These are phyloP conservation scores for Penicillium concentricum DNA, from an alignment of 2,329 filamentous ascomycete genomes.

Conservation along the genomic window DNA sequence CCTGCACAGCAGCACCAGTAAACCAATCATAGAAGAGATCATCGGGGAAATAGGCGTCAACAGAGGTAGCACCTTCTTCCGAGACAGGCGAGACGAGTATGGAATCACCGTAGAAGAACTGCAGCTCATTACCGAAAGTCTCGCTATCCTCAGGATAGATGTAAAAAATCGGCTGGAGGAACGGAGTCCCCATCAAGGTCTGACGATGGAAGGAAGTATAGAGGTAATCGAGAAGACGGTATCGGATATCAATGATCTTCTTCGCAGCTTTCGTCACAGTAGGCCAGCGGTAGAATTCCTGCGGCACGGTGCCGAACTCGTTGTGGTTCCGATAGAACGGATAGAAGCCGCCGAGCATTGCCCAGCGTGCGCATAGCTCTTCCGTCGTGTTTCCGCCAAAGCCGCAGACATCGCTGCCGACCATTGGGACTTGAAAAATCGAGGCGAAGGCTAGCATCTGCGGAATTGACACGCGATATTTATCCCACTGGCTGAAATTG, in stretches of 20 bases:
- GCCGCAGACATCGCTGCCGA: constrained; percentile 73
- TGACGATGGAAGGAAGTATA: constrained; percentile 70
- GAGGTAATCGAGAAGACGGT: constrained; percentile 74
- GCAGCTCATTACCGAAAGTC: constrained; percentile 53
- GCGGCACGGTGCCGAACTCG: constrained; percentile 51
- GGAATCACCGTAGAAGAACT: constrained; percentile 60
- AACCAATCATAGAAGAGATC: constrained; percentile 63
- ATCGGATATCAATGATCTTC: constrained; percentile 70
- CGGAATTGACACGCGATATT: constrained; percentile 60
- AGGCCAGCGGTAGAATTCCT: constrained; percentile 73
- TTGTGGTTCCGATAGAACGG: constrained; percentile 78
- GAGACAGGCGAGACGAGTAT: constrained; percentile 59
- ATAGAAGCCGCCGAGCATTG: constrained; percentile 68
- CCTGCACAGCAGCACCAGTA: constrained; percentile 48
- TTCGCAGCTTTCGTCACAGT: constrained; percentile 63
- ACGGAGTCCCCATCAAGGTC: constrained; percentile 60
- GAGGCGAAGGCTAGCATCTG: constrained; percentile 61
- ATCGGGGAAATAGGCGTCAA: constrained; percentile 57
- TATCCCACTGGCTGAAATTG: constrained; percentile 58
- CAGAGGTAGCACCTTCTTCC: constrained; percentile 52
- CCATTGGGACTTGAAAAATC: constrained; percentile 68
- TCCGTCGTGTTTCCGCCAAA: constrained; percentile 67
- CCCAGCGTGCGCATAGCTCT: constrained; percentile 73
- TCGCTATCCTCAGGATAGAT: constrained; percentile 61
- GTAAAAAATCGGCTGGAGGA: constrained; percentile 71